These are phyloP conservation scores for Berkeleyomyces basicola DNA, from an alignment of 2,329 filamentous ascomycete genomes.

Conservation along the genomic window DNA sequence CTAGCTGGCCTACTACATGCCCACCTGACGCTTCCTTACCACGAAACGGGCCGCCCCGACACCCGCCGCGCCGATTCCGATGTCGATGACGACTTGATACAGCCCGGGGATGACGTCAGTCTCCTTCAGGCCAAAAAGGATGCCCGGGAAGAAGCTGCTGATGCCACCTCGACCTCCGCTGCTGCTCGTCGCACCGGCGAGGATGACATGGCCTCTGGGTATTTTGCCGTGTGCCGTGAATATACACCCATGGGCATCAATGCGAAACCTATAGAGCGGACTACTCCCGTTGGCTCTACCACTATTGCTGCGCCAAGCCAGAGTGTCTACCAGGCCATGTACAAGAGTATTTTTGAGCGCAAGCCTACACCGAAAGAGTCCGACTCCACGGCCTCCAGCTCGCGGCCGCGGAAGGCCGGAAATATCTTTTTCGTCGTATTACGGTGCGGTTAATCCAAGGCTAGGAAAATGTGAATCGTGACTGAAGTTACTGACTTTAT, in stretches of 20 bases:
- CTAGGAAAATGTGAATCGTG: not conserved
- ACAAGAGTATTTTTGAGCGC: constrained; percentile 84
- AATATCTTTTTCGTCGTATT: constrained; percentile 91
- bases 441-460: constrained; percentile 36
- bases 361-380: constrained; percentile 35
- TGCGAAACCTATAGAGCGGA: constrained; percentile 77
- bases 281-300: constrained; percentile 58
- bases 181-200: constrained; percentile 36
- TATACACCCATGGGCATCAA: constrained; percentile 85
- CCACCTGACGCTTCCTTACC: constrained; percentile 49
- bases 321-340: constrained; percentile 97
- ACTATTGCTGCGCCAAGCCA: constrained; percentile 66
- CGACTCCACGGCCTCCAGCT: constrained; percentile 32
- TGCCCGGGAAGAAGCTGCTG: constrained; percentile 26
- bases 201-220: constrained; percentile 69
- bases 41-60: constrained; percentile 17
- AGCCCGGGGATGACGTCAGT: constrained; percentile 46
- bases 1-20: constrained; percentile 44
- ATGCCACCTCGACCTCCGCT: constrained; percentile 29
- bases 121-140: constrained; percentile 42
- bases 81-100: constrained; percentile 29
- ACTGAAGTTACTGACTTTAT: constrained; percentile 8
- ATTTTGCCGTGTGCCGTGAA: constrained; percentile 89
- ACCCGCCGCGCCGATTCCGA: constrained; percentile 21
- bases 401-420: constrained; percentile 47